Percentiles rank a stretch among this genome's conserved stretches.
Conservation (phyloP, 768 basidiomycete genomes). For the Dentipellis fragilis region DNA sequence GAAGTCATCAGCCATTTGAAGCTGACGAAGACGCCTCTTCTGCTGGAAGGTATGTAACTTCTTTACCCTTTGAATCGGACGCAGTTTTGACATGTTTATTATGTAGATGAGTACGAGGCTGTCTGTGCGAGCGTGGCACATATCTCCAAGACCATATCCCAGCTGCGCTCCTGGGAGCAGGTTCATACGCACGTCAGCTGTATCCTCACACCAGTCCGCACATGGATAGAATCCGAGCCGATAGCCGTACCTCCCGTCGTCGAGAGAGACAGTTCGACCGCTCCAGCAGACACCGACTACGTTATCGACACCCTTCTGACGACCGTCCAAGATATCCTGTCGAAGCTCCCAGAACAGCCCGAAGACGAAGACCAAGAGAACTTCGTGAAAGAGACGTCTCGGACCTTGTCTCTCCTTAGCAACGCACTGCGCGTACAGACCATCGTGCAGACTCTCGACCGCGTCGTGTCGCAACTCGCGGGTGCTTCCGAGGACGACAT, state of each 20-base stretch:
- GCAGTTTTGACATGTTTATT: background rate
- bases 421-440: constrained; percentile 36
- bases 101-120: constrained; percentile 6
- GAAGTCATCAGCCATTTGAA: constrained; percentile 16
- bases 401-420: constrained; percentile 34
- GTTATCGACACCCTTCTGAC: constrained; percentile 59
- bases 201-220: constrained; percentile 23
- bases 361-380: constrained; percentile 29
- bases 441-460: constrained; percentile 31
- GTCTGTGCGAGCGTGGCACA: constrained; percentile 3
- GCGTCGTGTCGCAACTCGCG: constrained; percentile 30
- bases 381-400: constrained; percentile 42
- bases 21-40: constrained; percentile 21
- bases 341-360: constrained; percentile 24
- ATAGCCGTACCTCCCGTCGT: background rate
- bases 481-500: constrained; percentile 23
- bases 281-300: constrained; percentile 21
- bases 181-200: constrained; percentile 18
- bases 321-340: constrained; percentile 50
- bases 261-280: background rate
- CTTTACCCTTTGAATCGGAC: background rate
- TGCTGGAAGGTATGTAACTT: constrained; percentile 27
- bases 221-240: constrained; percentile 19
- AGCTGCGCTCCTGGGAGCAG: constrained; percentile 6
- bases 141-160: background rate